Base-by-base conservation (phyloP, 2,329 filamentous ascomycete genomes). In the Chalara sp. region DNA sequence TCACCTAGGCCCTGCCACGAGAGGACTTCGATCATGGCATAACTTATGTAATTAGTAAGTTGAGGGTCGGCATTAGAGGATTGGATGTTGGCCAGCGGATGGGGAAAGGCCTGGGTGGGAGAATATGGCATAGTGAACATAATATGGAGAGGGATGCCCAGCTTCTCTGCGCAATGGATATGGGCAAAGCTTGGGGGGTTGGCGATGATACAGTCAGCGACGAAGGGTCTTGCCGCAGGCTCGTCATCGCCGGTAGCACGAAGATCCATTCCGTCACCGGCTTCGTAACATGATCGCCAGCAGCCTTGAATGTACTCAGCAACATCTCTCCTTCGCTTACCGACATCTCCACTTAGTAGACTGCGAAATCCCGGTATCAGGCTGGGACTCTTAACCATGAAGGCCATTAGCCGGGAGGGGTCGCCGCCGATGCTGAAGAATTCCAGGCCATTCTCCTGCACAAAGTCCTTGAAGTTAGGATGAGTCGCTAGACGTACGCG, bases 61-160 rank as follows among this genome's bases (percentile, higher is more conserved):
- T 75, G 77, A 2, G 76, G 70, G 57, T 86, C 83, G 1, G 80
- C 79, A 53, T 84, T 84, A 0, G 80, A 79, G 1, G 78, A 78
- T 52, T 81, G 75, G 45, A 87, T 80, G 53, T 86, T 86, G 0
- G 84, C 83, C 8, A 88, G 70, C 2, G 84, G 84, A 62, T 88
- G 84, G 2, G 83, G 82, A 55, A 87, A 87, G 3, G 79, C 74
- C 60, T 85, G 82, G 0, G 84, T 87, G 1, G 84, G 80, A 3
- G 82, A 82, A 76, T 83, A 88, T 1, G 84, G 84, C 83, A 88
- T 87, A 31, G 90, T 96, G 69, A 95, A 96, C 87, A 95, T 95
- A 67, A 95, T 81, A 60, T 90, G 86, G 6, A 89, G 63, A 0
- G 86, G 86, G 46, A 89, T 81, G 0, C 84, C 86, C 60, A 89